Evolutionary conservation across 306 rosid genomes (phyloP), one percentile per base, ranked within the genome.

Genomic region (Luffa acutangula): DNA sequence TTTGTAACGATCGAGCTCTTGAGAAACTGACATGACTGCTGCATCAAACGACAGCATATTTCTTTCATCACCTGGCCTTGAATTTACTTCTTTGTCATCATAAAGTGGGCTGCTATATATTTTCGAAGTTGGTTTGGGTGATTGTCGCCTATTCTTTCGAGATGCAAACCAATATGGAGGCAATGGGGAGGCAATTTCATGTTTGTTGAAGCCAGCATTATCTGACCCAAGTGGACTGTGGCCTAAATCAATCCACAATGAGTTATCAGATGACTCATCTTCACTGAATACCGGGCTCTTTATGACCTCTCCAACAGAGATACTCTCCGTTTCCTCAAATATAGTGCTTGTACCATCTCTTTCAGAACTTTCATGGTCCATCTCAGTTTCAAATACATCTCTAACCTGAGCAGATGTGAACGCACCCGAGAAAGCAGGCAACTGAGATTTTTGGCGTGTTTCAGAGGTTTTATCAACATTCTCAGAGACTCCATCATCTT

Each of bases 261-360:
- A 94, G 81, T 94, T 92, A 78, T 92, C 98, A 0, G 97, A 92
- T 3, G 98, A 94, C 83, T 89, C 98, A 2, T 94, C 98, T 84
- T 94, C 98, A 59, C 97, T 94, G 88, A 94, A 94, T 9, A 92
- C 92, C 4, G 98, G 98, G 88, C 98, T 94, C 87, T 91, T 94
- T 93, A 94, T 94, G 84, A 94, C 86, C 77, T 94, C 98, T 76
- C 98, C 98, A 63, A 92, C 90, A 36, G 97, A 94, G 70, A 94
- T 20, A 83, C 93, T 92, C 84, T 92, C 98, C 0, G 92, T 83
- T 83, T 94, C 98, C 81, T 94, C 98, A 86, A 94, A 91, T 57
- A 94, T 91, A 36, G 98, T 94, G 95, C 98, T 94, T 12, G 97
- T 89, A 63, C 87, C 92, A 81, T 94, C 98, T 79, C 96, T 91